Evolutionary conservation across 2,329 filamentous ascomycete genomes (phyloP), one percentile per base, ranked within the genome.

Genomic region (Sordariomycetes sp.): DNA sequence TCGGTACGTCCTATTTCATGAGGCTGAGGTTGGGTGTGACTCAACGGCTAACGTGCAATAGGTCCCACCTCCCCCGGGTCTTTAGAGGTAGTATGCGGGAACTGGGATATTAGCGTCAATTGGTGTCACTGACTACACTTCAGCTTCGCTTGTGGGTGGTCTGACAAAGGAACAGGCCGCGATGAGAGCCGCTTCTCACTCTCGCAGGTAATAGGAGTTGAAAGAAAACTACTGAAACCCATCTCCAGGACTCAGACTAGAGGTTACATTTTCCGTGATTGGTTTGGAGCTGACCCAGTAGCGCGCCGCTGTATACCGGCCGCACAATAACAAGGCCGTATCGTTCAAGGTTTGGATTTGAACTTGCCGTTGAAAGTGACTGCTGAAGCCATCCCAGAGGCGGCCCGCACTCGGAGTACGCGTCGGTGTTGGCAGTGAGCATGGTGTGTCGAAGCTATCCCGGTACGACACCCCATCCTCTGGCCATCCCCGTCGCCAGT

Each of bases 1-100:
- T 78, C 85, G 65, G 87, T 88, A 80, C 65, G 83, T 50, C 5
- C 22, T 50, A 20, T 14, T 20, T 3, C 22, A 24, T 24, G 20
- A 24, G 22, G n/a, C 3, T 11, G 22, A 12, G 37, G 6, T 11
- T 24, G 46, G 40, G 20, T 8, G 14, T 6, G 5, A 20, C 46
- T 24, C 3, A 4, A 24, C 20, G 12, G 20, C 46, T 50, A 24
- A 50, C 46, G 12, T 20, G 52, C 20, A 50, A 24, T 63, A 82
- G 79, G 77, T 82, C 24, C 80, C 80, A 35, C 79, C 79, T 58
- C 80, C 79, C 14, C 79, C 79, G 4, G 79, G 80, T n/a, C 72
- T 82, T 22, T 57, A 53, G 53, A 66, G 57, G 57, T 58, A 57
- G 35, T 54, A 43, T 20, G 25, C 22, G 25, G 40, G 37, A 53